Percentiles rank a stretch among this genome's conserved stretches.
Conservation (phyloP, 805 yeast genomes). For the Lachancea sp. region DNA sequence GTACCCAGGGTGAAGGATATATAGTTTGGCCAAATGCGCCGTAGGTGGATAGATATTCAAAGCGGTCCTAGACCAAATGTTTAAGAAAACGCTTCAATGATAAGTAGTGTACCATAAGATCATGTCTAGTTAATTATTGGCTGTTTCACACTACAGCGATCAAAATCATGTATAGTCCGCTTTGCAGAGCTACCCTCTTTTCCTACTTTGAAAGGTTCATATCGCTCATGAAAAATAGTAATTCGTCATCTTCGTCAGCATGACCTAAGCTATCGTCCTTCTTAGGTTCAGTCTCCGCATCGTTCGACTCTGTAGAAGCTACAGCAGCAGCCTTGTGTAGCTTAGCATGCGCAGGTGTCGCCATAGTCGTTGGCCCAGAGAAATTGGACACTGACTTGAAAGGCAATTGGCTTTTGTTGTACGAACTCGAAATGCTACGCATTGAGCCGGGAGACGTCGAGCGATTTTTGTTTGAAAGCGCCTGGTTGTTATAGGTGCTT, state of each 20-base stretch:
- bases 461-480: conserved; percentile 9
- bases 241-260: conserved; percentile 57
- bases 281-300: conserved; percentile 4
- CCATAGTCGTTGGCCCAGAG: conserved; percentile 29
- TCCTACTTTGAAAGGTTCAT: conserved; percentile 43
- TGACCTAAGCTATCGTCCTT: conserved; percentile 31
- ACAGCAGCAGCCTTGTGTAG: conserved; percentile 19
- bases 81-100: neutral
- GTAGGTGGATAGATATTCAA: neutral
- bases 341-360: conserved; percentile 31
- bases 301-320: conserved; percentile 1
- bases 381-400: conserved; percentile 25
- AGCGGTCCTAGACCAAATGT: neutral
- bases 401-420: conserved; percentile 20
- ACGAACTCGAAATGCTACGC: conserved; percentile 26
- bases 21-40: neutral
- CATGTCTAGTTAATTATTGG: neutral
- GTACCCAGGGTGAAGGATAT: neutral
- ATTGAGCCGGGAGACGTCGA: conserved; percentile 27
- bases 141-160: neutral
- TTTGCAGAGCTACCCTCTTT: neutral
- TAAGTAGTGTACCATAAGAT: neutral
- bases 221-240: conserved; percentile 68
- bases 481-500: conserved; percentile 10
- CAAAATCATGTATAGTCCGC: neutral